Evolutionary conservation across 768 basidiomycete species (phyloP).

Genomic region (Jaapia argillacea): DNA sequence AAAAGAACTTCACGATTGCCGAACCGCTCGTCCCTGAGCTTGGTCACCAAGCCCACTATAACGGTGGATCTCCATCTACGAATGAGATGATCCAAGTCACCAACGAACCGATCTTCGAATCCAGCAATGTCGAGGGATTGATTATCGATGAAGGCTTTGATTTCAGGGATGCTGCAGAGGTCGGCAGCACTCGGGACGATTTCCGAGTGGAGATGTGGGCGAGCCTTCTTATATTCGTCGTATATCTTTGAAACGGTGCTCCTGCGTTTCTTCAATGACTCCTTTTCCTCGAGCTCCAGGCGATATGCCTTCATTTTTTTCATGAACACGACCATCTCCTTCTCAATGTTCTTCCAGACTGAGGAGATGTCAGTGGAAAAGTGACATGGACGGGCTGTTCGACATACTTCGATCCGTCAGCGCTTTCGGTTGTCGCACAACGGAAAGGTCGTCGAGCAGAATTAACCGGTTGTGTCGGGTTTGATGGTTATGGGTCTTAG

Average conservation of each 20-base stretch:
- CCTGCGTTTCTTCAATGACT: neutral
- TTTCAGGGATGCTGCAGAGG: neutral
- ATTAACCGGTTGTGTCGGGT: neutral
- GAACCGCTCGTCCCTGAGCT: neutral
- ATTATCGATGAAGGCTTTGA: neutral
- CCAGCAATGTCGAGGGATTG: neutral
- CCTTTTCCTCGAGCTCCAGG: constrained; percentile 1
- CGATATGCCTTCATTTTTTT: constrained; percentile 7
- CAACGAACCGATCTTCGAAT: neutral
- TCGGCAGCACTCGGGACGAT: neutral
- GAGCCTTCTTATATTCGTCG: neutral
- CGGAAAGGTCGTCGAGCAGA: neutral
- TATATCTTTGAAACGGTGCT: neutral
- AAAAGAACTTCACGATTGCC: neutral
- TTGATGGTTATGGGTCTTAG: neutral
- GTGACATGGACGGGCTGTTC: neutral
- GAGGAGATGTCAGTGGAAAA: neutral
- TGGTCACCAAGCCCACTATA: neutral
- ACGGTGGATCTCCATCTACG: neutral
- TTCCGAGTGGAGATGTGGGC: neutral
- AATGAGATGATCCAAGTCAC: neutral
- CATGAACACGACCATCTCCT: constrained; percentile 5
- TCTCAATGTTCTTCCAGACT: constrained; percentile 7
- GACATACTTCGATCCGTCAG: neutral
- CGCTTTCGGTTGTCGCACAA: neutral